phyloP scores from a whole-genome alignment of 2,329 filamentous ascomycete genomes.

The Penicillium occitanis region DNA sequence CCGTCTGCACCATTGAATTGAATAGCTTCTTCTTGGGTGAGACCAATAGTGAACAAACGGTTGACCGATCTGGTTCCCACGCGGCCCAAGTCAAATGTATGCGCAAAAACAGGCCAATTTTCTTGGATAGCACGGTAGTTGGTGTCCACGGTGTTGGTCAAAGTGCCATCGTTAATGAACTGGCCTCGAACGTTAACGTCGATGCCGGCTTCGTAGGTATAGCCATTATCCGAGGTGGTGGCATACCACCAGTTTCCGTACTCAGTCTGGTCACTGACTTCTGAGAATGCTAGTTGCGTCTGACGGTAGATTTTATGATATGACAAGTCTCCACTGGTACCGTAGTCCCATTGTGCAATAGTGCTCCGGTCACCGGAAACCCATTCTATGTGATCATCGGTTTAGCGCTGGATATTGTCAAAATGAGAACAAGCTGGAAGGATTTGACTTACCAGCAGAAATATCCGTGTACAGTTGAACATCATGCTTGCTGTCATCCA shows the following conservation, averaged over 20 bases:
- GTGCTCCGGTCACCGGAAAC: conserved; percentile 61
- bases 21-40: conserved; percentile 51
- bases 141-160: conserved; percentile 50
- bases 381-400: conserved; percentile 58
- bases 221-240: conserved; percentile 41
- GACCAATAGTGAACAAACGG: conserved; percentile 52
- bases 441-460: conserved; percentile 55
- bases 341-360: conserved; percentile 63
- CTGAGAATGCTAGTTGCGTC: conserved; percentile 49
- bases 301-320: conserved; percentile 61
- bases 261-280: conserved; percentile 50
- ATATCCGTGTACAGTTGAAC: conserved; percentile 74
- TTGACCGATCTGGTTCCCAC: conserved; percentile 39
- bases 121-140: conserved; percentile 52
- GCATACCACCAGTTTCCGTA: conserved; percentile 58
- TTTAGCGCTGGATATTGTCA: background rate
- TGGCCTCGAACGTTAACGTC: conserved; percentile 49
- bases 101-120: conserved; percentile 55
- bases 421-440: conserved; percentile 28
- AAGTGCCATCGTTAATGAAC: conserved; percentile 47
- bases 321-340: conserved; percentile 51
- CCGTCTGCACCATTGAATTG: conserved; percentile 50
- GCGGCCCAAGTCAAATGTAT: conserved; percentile 51
- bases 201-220: conserved; percentile 51
- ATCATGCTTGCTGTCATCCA: conserved; percentile 62